Base-by-base conservation (phyloP, 179 eudicot genomes). In the Heliamphora pulchella region DNA sequence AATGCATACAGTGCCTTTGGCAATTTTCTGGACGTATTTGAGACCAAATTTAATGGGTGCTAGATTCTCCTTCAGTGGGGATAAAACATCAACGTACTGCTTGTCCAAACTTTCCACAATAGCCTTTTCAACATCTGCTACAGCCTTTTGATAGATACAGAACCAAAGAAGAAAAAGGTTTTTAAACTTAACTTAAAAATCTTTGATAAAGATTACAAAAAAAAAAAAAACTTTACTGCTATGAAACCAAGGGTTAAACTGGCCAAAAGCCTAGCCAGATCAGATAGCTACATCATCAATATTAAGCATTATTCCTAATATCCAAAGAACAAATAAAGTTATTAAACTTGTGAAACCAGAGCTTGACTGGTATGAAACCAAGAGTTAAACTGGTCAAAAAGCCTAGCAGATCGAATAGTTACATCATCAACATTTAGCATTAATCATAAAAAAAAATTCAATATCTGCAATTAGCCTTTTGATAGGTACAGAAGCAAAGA, bases 81-180 rank as follows among this genome's bases (percentile, higher is more conserved):
- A 88, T 80, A 93, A 79, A 59, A 89, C 89, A 86, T 93, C 98
- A 17, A 88, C 83, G 73, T 92, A 91, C 77, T 92, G 94, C 80
- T 89, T 88, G 85, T 93, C 97, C 82, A 93, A 80, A 77, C 93
- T 85, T 76, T 92, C 97, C 66, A 93, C 80, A 17, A 87, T 81
- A 43, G 93, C 93, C 87, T 89, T 92, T 76, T 93, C 97, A 76
- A 91, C 84, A 79, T 93, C 97, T 48, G 93, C 92, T 71, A 93
- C 80, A 55, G 93, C 94, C 98, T 92, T 51, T 81, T 75, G 43
- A 74, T 18, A 15, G 55, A 82, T 15, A 79, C 47, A 71, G 17
- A 65, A 63, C 43, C 31, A 53, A 50, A 64, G 17, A 59, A 77
- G 14, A 65, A 18, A 47, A 50, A 77, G 62, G 4, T 59, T 11